Conservation (phyloP, 2,329 filamentous ascomycete genomes). For the Fusarium oxysporum region DNA sequence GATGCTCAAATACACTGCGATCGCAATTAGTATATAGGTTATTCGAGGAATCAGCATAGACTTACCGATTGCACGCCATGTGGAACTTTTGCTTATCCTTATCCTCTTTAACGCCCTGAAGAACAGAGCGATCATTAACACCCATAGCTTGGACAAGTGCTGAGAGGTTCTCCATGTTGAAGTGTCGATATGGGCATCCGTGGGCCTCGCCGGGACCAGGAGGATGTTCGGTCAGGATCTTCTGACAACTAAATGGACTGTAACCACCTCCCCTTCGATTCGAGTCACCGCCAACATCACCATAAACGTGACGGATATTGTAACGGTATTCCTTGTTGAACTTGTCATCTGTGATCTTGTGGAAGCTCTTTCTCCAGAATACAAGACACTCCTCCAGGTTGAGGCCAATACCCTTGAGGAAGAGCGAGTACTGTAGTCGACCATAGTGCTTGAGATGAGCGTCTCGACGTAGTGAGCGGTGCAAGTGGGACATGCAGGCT, state of each 20-base stretch:
- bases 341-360: slow-evolving; percentile 87
- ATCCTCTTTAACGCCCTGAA: slow-evolving; percentile 88
- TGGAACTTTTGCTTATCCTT: slow-evolving; percentile 90
- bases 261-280: slow-evolving; percentile 90
- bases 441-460: slow-evolving; percentile 93
- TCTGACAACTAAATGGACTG: slow-evolving; percentile 92
- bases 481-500: slow-evolving; percentile 93
- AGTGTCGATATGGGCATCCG: slow-evolving; percentile 97
- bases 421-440: slow-evolving; percentile 93
- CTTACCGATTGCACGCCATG: slow-evolving; percentile 90
- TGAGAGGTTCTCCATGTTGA: slow-evolving; percentile 86
- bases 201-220: slow-evolving; percentile 90
- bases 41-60: not conserved
- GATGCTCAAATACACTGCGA: slow-evolving; percentile 83
- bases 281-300: slow-evolving; percentile 92
- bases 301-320: slow-evolving; percentile 94
- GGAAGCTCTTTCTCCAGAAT: slow-evolving; percentile 92
- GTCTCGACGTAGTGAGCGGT: slow-evolving; percentile 86
- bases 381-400: slow-evolving; percentile 89
- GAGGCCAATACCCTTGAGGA: slow-evolving; percentile 94
- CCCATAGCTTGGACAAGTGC: slow-evolving; percentile 81
- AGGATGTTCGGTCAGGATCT: slow-evolving; percentile 89
- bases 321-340: slow-evolving; percentile 99
- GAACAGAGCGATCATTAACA: slow-evolving; percentile 79
- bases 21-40: not conserved